A percentile compares a stretch with the other conserved stretches of the same genome.
Evolutionary conservation across 2,329 filamentous ascomycete genomes (phyloP).

Genomic region (Pseudogymnoascus sp.): DNA sequence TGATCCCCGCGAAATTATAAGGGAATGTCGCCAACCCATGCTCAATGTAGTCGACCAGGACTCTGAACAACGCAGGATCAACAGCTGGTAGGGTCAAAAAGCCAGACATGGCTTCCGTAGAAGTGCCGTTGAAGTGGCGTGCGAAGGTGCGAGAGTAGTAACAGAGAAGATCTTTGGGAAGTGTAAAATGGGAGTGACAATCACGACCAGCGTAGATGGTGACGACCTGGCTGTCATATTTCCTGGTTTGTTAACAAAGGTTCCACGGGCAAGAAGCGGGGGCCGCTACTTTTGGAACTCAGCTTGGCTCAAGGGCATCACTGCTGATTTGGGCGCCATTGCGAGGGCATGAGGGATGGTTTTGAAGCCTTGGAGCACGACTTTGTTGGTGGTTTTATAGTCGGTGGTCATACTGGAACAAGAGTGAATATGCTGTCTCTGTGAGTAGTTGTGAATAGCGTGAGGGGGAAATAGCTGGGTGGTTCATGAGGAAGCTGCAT

Average conservation of each 20-base stretch:
- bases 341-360: background rate
- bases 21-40: background rate
- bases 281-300: background rate
- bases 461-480: background rate
- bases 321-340: background rate
- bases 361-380: background rate
- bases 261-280: background rate
- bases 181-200: background rate
- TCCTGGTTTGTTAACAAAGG: background rate
- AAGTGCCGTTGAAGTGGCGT: slow-evolving; percentile 1
- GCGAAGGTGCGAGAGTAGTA: background rate
- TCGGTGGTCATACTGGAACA: background rate
- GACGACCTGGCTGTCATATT: background rate
- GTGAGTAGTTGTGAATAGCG: background rate
- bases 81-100: background rate
- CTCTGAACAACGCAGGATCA: background rate
- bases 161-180: background rate
- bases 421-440: background rate
- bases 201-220: slow-evolving; percentile 1
- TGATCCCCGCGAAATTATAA: background rate
- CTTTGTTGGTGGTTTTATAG: background rate
- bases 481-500: background rate
- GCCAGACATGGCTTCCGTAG: background rate
- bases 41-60: background rate
- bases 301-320: background rate